Evolutionary conservation across 768 basidiomycete species (phyloP).

Genomic region (Russula virescens): DNA sequence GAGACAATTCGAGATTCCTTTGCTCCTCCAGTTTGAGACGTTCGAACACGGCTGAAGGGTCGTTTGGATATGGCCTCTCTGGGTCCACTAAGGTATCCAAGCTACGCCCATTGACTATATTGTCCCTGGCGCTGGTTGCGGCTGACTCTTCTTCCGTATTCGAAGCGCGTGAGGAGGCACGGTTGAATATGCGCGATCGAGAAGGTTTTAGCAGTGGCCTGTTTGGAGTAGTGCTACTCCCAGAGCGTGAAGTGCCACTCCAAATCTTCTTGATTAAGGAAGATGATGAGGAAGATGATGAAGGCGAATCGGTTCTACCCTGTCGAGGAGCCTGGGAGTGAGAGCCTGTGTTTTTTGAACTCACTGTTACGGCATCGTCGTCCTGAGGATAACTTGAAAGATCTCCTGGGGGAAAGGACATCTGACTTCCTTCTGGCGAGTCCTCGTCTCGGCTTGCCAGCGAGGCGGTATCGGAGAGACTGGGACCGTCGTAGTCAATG

Average conservation of each 20-base stretch:
- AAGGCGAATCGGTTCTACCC: slow-evolving; percentile 20
- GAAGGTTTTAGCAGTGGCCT: background rate
- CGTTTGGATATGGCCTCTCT: background rate
- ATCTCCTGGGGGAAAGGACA: slow-evolving; percentile 45
- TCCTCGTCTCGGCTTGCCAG: slow-evolving; percentile 75
- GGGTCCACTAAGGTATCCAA: background rate
- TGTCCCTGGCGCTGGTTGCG: background rate
- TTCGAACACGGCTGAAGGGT: slow-evolving; percentile 17
- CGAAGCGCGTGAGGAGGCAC: slow-evolving; percentile 7
- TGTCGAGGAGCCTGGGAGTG: background rate
- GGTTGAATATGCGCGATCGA: slow-evolving; percentile 15
- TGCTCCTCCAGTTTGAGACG: slow-evolving; percentile 17
- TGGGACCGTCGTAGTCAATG: slow-evolving; percentile 88
- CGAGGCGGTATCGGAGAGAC: slow-evolving; percentile 83
- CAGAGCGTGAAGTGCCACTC: slow-evolving; percentile 4
- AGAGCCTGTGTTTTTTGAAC: slow-evolving; percentile 53
- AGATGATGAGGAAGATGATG: too few species aligned
- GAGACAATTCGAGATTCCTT: background rate
- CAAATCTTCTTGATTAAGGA: slow-evolving; percentile 31
- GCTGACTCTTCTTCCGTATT: background rate
- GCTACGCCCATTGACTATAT: background rate
- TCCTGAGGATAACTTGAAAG: slow-evolving; percentile 44
- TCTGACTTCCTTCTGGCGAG: slow-evolving; percentile 52
- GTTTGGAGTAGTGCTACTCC: background rate
- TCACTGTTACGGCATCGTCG: slow-evolving; percentile 72